phyloP scores from a whole-genome alignment of 495 filamentous ascomycete species.

The Penicillium turbatum region DNA sequence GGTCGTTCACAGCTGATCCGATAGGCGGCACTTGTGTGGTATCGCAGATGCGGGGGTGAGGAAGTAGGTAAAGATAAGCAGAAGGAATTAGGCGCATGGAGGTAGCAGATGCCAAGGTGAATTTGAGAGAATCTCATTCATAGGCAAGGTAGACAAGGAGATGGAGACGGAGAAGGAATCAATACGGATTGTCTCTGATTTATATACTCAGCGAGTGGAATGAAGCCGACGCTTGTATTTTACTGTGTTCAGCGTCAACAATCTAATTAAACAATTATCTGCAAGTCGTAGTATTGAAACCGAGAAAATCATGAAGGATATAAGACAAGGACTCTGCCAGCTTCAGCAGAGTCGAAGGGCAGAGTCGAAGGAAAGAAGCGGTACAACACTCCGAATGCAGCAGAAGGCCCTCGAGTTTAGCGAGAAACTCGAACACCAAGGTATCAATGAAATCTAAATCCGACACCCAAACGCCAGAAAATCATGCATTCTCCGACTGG shows the following conservation, averaged over 20 bases:
- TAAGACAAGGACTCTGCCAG: conserved; percentile 35
- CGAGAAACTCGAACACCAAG: conserved; percentile 17
- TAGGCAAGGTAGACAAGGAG: neutral
- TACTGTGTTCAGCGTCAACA: conserved; percentile 9
- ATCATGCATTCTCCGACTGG: conserved; percentile 46
- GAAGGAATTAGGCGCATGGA: neutral
- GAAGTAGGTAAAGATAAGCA: conserved; percentile 7
- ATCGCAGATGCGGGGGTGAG: conserved; percentile 16
- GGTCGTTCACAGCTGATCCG: neutral
- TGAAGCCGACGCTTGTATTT: neutral
- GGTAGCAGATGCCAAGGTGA: neutral
- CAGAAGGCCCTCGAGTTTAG: conserved; percentile 17
- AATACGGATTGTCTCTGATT: neutral
- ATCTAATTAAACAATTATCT: conserved; percentile 42
- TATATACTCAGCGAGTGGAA: neutral
- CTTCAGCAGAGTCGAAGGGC: conserved; percentile 23
- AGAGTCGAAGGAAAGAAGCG: conserved; percentile 27
- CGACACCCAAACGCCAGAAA: conserved; percentile 31
- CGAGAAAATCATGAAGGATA: conserved; percentile 33
- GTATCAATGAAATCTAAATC: conserved; percentile 37
- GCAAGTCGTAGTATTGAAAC: conserved; percentile 24
- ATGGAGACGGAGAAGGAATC: neutral
- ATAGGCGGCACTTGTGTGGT: neutral
- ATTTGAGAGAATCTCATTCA: neutral
- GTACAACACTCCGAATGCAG: conserved; percentile 22